Evolutionary conservation across 306 rosid species (phyloP).

Genomic region (Cercis canadensis): DNA sequence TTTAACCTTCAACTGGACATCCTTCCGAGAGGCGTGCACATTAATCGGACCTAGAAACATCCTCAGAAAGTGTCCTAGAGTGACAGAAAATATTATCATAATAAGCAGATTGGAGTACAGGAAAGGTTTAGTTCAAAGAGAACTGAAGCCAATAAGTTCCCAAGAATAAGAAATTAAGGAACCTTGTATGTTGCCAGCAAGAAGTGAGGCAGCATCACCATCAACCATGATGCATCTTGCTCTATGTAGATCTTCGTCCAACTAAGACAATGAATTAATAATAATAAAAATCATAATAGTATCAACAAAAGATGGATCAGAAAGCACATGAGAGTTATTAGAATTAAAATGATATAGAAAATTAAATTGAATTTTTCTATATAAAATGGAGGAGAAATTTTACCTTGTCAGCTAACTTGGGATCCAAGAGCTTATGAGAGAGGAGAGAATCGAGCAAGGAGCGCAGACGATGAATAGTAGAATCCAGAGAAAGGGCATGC

Average conservation of each 20-base stretch:
- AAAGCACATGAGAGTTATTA: neutral
- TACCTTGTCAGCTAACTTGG: conserved; percentile 72
- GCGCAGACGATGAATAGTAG: conserved; percentile 70
- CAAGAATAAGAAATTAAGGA: neutral
- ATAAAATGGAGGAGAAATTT: neutral
- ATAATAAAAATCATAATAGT: neutral
- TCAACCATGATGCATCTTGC: conserved; percentile 79
- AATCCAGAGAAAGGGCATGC: conserved; percentile 62
- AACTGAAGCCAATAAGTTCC: neutral
- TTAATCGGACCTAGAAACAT: conserved; percentile 97
- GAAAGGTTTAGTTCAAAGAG: neutral
- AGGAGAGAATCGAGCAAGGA: conserved; percentile 63
- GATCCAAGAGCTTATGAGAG: conserved; percentile 52
- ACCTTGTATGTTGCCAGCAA: conserved; percentile 87
- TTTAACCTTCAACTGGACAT: conserved; percentile 91
- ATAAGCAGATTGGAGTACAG: neutral
- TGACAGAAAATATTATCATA: conserved; percentile 2
- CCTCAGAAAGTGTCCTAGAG: conserved; percentile 75
- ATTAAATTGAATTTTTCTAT: neutral
- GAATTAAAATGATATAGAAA: neutral
- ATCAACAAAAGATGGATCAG: neutral
- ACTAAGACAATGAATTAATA: conserved; percentile 42
- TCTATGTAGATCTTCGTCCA: conserved; percentile 86
- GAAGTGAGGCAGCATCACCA: conserved; percentile 84
- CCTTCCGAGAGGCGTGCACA: conserved; percentile 88